These are phyloP conservation scores for Chrysanthemum makinoi DNA, from an alignment of 129 eudicot species.

Conservation along the genomic window DNA sequence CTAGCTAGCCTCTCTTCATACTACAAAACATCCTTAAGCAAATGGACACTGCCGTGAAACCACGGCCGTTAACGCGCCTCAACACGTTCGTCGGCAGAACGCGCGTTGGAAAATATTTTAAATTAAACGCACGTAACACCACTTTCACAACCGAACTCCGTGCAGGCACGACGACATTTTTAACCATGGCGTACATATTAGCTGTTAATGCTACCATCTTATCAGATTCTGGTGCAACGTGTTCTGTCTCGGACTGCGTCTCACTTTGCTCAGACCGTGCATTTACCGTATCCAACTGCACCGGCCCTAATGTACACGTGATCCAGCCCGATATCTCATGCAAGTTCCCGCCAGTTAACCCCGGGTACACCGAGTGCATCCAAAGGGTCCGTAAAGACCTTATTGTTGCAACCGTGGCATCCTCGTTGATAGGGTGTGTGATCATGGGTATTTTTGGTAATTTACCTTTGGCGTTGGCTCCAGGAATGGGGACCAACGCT, in stretches of 20 bases:
- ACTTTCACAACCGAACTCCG: conserved; percentile 90
- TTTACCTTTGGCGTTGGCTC: conserved; percentile 78
- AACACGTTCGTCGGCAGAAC: conserved; percentile 45
- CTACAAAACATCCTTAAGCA: neutral
- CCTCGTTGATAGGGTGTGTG: conserved; percentile 71
- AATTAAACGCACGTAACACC: conserved; percentile 55
- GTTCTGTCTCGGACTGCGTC: conserved; percentile 82
- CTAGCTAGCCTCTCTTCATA: neutral
- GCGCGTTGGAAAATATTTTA: conserved; percentile 62
- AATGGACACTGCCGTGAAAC: conserved; percentile 40
- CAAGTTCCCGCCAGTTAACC: conserved; percentile 82
- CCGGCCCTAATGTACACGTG: conserved; percentile 37
- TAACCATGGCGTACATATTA: conserved; percentile 94
- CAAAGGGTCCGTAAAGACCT: conserved; percentile 56
- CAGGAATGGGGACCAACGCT: conserved; percentile 97
- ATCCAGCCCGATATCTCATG: conserved; percentile 64
- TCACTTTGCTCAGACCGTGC: conserved; percentile 70
- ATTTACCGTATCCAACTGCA: conserved; percentile 43
- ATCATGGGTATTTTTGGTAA: conserved; percentile 88
- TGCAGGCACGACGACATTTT: conserved; percentile 94
- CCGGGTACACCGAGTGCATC: conserved; percentile 75
- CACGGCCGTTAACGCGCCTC: conserved; percentile 44
- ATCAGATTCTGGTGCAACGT: conserved; percentile 87
- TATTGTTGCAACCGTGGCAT: conserved; percentile 81
- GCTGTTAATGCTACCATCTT: conserved; percentile 92